Conservation (phyloP, 2,329 filamentous ascomycete genomes). For the Penicillium sp. region DNA sequence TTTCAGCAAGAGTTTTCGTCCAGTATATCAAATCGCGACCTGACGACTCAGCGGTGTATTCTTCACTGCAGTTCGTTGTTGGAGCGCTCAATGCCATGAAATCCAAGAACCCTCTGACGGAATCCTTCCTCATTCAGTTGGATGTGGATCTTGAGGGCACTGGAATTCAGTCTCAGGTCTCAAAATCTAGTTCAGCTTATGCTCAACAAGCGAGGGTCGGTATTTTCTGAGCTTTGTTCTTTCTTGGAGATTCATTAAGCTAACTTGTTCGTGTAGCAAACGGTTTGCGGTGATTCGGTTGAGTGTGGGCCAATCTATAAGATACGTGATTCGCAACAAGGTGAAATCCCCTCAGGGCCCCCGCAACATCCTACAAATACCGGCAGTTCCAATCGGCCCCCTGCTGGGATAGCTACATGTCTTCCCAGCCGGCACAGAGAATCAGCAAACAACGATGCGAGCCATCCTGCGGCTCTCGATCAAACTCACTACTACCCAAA, state of each 20-base stretch:
- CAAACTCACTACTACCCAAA: slow-evolving; percentile 11
- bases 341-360: background rate
- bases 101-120: slow-evolving; percentile 82
- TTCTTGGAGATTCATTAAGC: background rate
- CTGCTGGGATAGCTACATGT: slow-evolving; percentile 13
- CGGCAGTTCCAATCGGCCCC: slow-evolving; percentile 1
- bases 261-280: slow-evolving; percentile 13
- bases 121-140: slow-evolving; percentile 90
- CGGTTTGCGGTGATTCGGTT: slow-evolving; percentile 6
- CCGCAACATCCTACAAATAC: slow-evolving; percentile 4
- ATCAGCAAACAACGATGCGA: background rate
- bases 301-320: slow-evolving; percentile 13
- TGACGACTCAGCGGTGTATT: slow-evolving; percentile 72
- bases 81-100: slow-evolving; percentile 89
- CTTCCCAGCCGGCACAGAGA: slow-evolving; percentile 29
- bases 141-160: slow-evolving; percentile 80
- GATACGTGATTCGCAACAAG: slow-evolving; percentile 7
- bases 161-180: slow-evolving; percentile 29
- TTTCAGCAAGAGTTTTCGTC: slow-evolving; percentile 91
- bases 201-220: slow-evolving; percentile 15
- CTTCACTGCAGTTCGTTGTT: slow-evolving; percentile 86
- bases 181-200: slow-evolving; percentile 7
- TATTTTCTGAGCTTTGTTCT: background rate
- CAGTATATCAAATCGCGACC: slow-evolving; percentile 95
- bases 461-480: background rate